These are phyloP conservation scores for Inga oerstediana DNA, from an alignment of 306 rosid genomes.

Conservation along the genomic window DNA sequence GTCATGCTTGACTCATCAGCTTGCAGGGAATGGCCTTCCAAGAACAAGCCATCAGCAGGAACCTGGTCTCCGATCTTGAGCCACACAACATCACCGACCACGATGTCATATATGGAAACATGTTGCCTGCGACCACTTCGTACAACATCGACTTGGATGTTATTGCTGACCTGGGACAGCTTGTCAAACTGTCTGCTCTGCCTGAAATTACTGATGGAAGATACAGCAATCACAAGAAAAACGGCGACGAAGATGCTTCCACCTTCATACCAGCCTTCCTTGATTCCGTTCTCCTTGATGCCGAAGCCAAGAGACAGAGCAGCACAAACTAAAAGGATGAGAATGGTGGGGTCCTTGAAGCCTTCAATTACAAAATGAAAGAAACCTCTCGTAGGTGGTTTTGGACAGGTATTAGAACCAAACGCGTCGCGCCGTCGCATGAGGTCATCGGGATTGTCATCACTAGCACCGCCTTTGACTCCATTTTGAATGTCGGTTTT, in stretches of 20 bases:
- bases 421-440: conserved; percentile 9
- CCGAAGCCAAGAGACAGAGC: conserved; percentile 47
- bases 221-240: conserved; percentile 34
- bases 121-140: conserved; percentile 30
- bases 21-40: conserved; percentile 11
- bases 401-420: conserved; percentile 37
- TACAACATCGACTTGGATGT: conserved; percentile 40
- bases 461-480: not conserved
- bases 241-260: conserved; percentile 50
- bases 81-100: conserved; percentile 47
- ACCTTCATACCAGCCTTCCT: conserved; percentile 53
- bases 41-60: conserved; percentile 6
- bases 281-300: conserved; percentile 38
- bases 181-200: conserved; percentile 39
- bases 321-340: conserved; percentile 43
- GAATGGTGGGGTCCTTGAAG: conserved; percentile 40
- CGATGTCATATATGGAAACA: conserved; percentile 34
- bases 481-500: not conserved
- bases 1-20: conserved; percentile 19
- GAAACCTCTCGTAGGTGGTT: conserved; percentile 37
- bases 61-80: conserved; percentile 27
- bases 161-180: not conserved
- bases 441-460: conserved; percentile 5
- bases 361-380: conserved; percentile 41
- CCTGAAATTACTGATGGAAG: conserved; percentile 33